Percentiles rank a stretch among this genome's conserved stretches.
Conservation (phyloP, 805 yeast genomes). For the Candida boleticola region DNA sequence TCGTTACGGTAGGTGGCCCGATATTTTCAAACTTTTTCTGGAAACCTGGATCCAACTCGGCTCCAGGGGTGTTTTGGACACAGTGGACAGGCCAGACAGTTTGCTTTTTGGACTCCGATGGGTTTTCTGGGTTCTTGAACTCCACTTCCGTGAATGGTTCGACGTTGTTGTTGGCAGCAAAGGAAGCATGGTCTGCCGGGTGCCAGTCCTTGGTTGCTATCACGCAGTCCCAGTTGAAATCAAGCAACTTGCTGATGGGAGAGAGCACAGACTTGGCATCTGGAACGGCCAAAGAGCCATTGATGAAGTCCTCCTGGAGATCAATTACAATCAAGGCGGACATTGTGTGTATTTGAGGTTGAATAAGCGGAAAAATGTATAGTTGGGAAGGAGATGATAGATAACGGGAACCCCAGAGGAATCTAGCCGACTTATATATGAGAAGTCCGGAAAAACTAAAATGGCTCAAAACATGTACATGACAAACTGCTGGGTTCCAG, state of each 20-base stretch:
- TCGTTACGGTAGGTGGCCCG: conserved; percentile 24
- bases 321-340: conserved; percentile 73
- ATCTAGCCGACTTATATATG: too few species aligned
- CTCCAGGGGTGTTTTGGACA: conserved; percentile 67
- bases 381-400: neutral
- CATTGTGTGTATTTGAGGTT: conserved; percentile 1
- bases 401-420: too few species aligned
- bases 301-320: conserved; percentile 79
- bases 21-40: conserved; percentile 30
- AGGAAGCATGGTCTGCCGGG: conserved; percentile 73
- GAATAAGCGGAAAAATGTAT: neutral
- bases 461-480: too few species aligned
- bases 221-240: conserved; percentile 55
- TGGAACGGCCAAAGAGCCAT: conserved; percentile 73
- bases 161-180: conserved; percentile 64
- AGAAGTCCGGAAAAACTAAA: too few species aligned
- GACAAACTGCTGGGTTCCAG: too few species aligned
- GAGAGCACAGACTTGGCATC: conserved; percentile 60
- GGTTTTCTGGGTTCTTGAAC: conserved; percentile 50
- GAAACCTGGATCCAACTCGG: conserved; percentile 56
- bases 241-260: conserved; percentile 47
- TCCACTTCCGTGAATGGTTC: conserved; percentile 50
- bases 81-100: conserved; percentile 92
- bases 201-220: conserved; percentile 90
- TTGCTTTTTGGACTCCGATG: conserved; percentile 33